Conservation (phyloP, 2,329 filamentous ascomycete genomes). For the Cytospora leucostoma region DNA sequence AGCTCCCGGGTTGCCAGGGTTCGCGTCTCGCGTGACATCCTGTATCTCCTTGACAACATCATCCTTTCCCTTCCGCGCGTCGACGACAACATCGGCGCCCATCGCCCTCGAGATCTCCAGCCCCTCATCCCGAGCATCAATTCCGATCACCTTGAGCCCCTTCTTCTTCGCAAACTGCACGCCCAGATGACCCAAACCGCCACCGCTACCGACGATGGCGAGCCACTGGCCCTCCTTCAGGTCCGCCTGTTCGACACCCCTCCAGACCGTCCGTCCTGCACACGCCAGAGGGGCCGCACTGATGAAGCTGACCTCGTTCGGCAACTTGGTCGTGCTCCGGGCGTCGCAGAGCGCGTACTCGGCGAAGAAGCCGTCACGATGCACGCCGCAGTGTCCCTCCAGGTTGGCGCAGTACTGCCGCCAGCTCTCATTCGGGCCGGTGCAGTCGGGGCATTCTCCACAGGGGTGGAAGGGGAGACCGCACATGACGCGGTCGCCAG, state of each 20-base stretch:
- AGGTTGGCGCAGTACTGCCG: slow-evolving; percentile 54
- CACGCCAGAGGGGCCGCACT: slow-evolving; percentile 59
- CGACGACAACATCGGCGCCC: slow-evolving; percentile 55
- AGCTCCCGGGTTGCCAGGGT: slow-evolving; percentile 46
- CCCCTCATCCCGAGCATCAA: slow-evolving; percentile 57
- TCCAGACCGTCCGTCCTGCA: slow-evolving; percentile 54
- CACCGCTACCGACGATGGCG: slow-evolving; percentile 50
- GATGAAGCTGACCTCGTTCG: slow-evolving; percentile 49
- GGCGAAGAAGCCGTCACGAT: slow-evolving; percentile 56
- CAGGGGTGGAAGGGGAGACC: slow-evolving; percentile 56
- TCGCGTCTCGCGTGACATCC: slow-evolving; percentile 40
- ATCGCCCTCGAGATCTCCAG: slow-evolving; percentile 47
- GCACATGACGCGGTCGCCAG: slow-evolving; percentile 58
- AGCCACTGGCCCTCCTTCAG: slow-evolving; percentile 40
- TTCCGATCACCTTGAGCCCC: slow-evolving; percentile 53
- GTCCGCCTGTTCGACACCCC: slow-evolving; percentile 46
- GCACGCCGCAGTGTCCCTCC: slow-evolving; percentile 51
- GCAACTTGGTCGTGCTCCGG: slow-evolving; percentile 47
- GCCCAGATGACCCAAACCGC: slow-evolving; percentile 56
- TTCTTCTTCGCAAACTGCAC: slow-evolving; percentile 50
- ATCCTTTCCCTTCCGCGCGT: slow-evolving; percentile 51
- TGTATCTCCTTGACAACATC: slow-evolving; percentile 50
- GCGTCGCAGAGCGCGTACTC: slow-evolving; percentile 57
- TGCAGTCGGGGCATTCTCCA: slow-evolving; percentile 54
- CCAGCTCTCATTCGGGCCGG: slow-evolving; percentile 45